Evolutionary conservation across 257 asterid species (phyloP).

Genomic region (Eustoma russellianum): DNA sequence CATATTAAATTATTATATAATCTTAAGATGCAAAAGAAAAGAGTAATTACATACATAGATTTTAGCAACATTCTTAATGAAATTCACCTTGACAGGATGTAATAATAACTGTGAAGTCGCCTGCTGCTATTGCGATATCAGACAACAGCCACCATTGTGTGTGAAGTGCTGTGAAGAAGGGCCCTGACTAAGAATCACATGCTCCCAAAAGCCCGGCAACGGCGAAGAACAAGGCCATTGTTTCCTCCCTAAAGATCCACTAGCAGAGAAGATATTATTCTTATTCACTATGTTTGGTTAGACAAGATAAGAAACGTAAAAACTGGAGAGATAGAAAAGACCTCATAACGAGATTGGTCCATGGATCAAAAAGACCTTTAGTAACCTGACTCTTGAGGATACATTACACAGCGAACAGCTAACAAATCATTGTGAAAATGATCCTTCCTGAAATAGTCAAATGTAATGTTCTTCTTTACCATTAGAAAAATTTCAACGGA

Average conservation of each 20-base stretch:
- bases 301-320: too few species aligned
- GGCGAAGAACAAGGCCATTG: neutral
- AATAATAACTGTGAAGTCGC: conserved; percentile 34
- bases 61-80: neutral
- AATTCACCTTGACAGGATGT: conserved; percentile 19
- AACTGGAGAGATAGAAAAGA: too few species aligned
- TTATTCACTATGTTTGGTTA: too few species aligned
- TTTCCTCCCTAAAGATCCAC: neutral
- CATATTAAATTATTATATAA: neutral
- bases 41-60: neutral
- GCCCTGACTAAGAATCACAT: conserved; percentile 8
- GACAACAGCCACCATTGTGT: conserved; percentile 35
- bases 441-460: too few species aligned
- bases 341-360: too few species aligned
- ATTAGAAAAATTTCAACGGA: too few species aligned
- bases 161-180: conserved; percentile 31
- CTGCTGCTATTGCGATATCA: conserved; percentile 35
- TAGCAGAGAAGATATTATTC: too few species aligned
- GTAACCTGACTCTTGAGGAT: too few species aligned
- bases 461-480: too few species aligned
- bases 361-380: too few species aligned
- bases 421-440: too few species aligned
- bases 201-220: neutral
- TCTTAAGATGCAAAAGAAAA: neutral
- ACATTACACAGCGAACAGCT: too few species aligned